Evolutionary conservation across 257 asterid genomes (phyloP).

Genomic region (Penstemon davidsonii): DNA sequence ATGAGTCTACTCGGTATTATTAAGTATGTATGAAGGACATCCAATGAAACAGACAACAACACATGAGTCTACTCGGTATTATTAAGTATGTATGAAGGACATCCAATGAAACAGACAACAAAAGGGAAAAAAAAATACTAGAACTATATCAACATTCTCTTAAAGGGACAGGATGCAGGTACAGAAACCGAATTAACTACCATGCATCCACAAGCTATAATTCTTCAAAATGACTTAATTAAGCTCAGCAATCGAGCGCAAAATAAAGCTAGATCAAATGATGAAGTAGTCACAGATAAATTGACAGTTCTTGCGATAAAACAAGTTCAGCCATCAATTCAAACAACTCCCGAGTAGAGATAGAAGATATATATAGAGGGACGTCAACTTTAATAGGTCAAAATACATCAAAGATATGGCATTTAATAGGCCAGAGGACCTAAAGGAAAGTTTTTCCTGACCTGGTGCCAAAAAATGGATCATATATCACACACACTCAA

Average conservation of each 20-base stretch:
- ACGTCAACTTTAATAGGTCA: background rate
- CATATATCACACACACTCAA: background rate
- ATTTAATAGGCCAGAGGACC: background rate
- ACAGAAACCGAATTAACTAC: background rate
- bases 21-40: slow-evolving; percentile 13
- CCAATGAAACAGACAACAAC: background rate
- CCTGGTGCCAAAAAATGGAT: background rate
- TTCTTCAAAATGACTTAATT: background rate
- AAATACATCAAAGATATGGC: slow-evolving; percentile 7
- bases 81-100: slow-evolving; percentile 12
- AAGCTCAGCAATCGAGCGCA: background rate
- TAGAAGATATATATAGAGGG: background rate
- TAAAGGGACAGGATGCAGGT: background rate
- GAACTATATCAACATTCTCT: background rate
- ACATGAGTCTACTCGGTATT: slow-evolving; percentile 18
- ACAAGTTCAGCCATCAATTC: background rate
- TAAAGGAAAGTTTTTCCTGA: background rate
- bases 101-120: background rate
- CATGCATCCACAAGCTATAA: background rate
- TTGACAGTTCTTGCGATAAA: background rate
- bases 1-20: slow-evolving; percentile 19
- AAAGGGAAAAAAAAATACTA: background rate
- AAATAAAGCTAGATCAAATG: background rate
- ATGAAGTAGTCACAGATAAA: background rate
- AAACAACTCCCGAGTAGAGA: background rate